Base-by-base conservation (phyloP, 805 yeast species). In the Myxozyma geophila region DNA sequence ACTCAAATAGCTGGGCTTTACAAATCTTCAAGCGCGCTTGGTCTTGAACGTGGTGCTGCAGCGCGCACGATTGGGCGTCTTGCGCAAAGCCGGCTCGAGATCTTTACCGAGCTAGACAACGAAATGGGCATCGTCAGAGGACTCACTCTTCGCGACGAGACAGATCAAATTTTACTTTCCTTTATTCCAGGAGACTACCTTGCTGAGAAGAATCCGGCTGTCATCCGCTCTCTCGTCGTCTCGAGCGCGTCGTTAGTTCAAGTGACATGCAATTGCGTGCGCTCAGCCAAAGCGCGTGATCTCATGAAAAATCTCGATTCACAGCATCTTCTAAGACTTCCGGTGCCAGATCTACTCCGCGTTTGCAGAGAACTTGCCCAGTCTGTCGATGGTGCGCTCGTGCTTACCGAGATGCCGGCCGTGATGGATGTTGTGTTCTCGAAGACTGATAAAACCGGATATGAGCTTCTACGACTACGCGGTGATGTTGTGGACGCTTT, bases 341-440 rank as follows among this genome's bases (percentile, higher is more conserved):
- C 68, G 2, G 68, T 64, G 10, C 69, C 68, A 36, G 56, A 59
- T 8, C 46, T 67, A 46, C 59, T 68, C 15, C 47, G 51, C 9
- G 54, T 68, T 13, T 47, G 62, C 23, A 40, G 40, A 28, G 62
- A 65, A n/a, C 55, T 68, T 13, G 63, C 67, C 6, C 50, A 37
- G 17, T 39, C 69, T 19, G 44, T n/a, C 19, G 56, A 47, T 19
- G 71, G 71, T 23, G 57, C 66, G 13, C 36, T n/a, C 51, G 39
- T 52, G 13, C 56, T 68, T 33, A 56, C 51, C 23, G 35, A 60
- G 44, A 43, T 64, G 67, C 71, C 71, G 10, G 68, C 55, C 3
- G 65, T 68, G 28, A 68, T 68, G 70, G 70, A 64, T 21, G 52
- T 53, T 15, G 40, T 68, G 7, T 35, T 68, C 19, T 48, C 67